Evolutionary conservation across 768 basidiomycete species (phyloP), one percentile per base, ranked within the genome.

Genomic region (Lentinula detonsa): DNA sequence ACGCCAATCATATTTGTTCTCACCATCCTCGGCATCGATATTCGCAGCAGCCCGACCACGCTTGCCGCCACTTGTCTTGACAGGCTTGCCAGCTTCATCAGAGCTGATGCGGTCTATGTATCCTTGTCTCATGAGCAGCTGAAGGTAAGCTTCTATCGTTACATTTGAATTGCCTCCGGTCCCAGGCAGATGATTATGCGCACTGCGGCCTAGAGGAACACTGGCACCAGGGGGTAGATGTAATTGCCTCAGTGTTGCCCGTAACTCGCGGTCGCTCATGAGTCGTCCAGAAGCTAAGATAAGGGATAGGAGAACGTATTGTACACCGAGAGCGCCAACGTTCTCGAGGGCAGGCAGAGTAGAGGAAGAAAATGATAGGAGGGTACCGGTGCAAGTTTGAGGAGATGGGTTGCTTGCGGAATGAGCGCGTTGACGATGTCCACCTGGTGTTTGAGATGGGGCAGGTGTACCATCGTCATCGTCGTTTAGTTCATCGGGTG

Each of bases 261-360:
- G 84, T 4, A 98, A 79, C 62, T 93, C 66, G 95, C 95, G 72
- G 66, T 97, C 94, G 31, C 78, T 76, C 16, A 97, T 77, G 13
- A 84, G 80, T 9, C 88, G 76, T 49, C 92, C 92, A 64, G 84
- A 86, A 48, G 88, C 89, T n/a, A 98, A 78, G 51, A 98, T 86
- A 23, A 97, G 76, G 0, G 88, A 85, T 9, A 98, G 82, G 40
- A 98, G 80, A 15, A 92, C 84, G 59, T 93, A 89, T 13, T 95
- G 78, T 4, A 97, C 72, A 7, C 94, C 95, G 23, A 90, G 69
- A 2, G 82, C 68, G 1, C 81, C 87, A 1, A 93, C 76, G 63
- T 95, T 81, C 69, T 93, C 85, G 11, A 76, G 69, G 57, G 74
- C 77, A 37, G 55, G 55, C 1, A 56, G 28, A 11, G 55, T n/a